Evolutionary conservation across 371 early-diverging fungal genomes (phyloP).

Genomic region (Coemansia sp.): DNA sequence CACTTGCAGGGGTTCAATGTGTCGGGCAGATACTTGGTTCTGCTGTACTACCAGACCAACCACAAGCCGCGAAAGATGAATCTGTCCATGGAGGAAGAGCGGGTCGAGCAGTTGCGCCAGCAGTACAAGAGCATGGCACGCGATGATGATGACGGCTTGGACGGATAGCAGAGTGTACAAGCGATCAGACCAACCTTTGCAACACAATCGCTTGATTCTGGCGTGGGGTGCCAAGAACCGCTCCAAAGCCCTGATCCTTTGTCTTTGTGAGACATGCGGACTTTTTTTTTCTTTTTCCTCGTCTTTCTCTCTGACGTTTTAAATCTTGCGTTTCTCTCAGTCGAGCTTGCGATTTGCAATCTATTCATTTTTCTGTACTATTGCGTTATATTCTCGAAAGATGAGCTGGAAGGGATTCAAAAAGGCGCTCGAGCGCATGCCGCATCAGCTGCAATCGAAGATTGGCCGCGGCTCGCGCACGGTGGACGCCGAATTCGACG

Average conservation of each 20-base stretch:
- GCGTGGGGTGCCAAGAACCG: too few species aligned
- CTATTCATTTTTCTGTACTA: constrained; percentile 2
- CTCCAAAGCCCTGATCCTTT: too few species aligned
- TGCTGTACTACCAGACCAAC: constrained; percentile 86
- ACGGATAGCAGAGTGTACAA: too few species aligned
- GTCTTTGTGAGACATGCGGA: too few species aligned
- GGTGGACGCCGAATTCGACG: constrained; percentile 58
- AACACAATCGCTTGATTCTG: too few species aligned
- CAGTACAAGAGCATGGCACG: constrained; percentile 36
- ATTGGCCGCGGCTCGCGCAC: constrained; percentile 54
- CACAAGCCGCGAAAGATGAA: constrained; percentile 81
- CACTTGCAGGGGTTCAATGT: constrained; percentile 94
- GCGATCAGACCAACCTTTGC: too few species aligned
- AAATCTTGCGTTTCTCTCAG: too few species aligned
- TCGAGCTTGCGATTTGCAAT: too few species aligned
- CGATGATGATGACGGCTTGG: constrained; percentile 39
- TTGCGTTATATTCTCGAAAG: neutral
- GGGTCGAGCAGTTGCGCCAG: constrained; percentile 68
- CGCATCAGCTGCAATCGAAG: constrained; percentile 56
- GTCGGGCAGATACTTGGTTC: constrained; percentile 91
- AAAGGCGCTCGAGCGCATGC: constrained; percentile 66
- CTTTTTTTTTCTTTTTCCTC: too few species aligned
- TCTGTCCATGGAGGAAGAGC: constrained; percentile 81
- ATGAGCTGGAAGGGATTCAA: constrained; percentile 65
- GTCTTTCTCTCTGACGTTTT: too few species aligned